Percentiles rank a stretch among this genome's conserved stretches.
phyloP scores from a whole-genome alignment of 2,329 filamentous ascomycete species.

The Capronia americana region DNA sequence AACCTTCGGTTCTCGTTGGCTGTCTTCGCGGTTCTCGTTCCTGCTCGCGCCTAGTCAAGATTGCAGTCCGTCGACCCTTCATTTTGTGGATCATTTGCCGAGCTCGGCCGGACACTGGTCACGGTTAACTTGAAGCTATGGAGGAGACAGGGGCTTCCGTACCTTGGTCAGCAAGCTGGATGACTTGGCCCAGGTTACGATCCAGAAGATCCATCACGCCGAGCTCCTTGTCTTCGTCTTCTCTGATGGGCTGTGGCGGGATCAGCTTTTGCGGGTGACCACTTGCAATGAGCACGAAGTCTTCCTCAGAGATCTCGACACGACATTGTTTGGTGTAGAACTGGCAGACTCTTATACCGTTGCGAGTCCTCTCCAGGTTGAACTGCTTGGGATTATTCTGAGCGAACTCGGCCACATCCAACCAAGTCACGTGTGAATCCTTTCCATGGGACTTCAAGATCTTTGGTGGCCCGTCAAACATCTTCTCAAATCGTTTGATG shows the following conservation, averaged over 20 bases:
- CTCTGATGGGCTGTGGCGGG: conserved; percentile 78
- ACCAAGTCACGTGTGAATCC: conserved; percentile 73
- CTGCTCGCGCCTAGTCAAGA: conserved; percentile 66
- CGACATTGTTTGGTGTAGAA: conserved; percentile 81
- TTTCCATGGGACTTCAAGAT: conserved; percentile 68
- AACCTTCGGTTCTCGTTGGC: conserved; percentile 27
- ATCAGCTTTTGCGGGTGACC: conserved; percentile 84
- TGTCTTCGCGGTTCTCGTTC: conserved; percentile 48
- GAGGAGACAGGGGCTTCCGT: conserved; percentile 34
- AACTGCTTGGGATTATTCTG: conserved; percentile 81
- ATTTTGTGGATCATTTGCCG: conserved; percentile 82
- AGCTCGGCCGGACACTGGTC: conserved; percentile 68
- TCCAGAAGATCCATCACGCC: conserved; percentile 85
- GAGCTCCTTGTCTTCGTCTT: conserved; percentile 85
- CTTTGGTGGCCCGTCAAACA: conserved; percentile 81
- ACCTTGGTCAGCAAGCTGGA: conserved; percentile 80
- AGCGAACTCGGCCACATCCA: conserved; percentile 85
- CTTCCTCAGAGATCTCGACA: conserved; percentile 86
- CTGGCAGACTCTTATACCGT: conserved; percentile 75
- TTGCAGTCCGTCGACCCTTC: conserved; percentile 75
- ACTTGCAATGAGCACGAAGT: conserved; percentile 82
- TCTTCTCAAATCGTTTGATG: conserved; percentile 82
- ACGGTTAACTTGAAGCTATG: conserved; percentile 18
- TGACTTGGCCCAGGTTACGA: conserved; percentile 75
- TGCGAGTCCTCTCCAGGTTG: conserved; percentile 70